Evolutionary conservation across 129 eudicot genomes (phyloP).

Genomic region (Lactuca sativa): DNA sequence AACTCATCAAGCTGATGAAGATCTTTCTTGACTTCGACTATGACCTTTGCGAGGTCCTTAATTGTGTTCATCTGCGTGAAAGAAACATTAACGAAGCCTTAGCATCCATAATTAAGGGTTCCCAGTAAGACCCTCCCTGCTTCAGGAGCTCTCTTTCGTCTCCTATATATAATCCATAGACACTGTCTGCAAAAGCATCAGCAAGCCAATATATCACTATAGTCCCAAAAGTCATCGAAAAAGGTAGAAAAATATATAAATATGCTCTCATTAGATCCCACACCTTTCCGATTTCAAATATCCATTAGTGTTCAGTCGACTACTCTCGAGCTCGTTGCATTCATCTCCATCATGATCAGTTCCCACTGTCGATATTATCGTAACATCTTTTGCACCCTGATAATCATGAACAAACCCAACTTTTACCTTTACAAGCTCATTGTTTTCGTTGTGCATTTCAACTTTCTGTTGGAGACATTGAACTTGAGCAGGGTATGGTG

Average conservation of each 20-base stretch:
- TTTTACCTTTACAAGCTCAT: constrained; percentile 33
- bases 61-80: constrained; percentile 51
- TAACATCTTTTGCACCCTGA: constrained; percentile 47
- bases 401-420: constrained; percentile 45
- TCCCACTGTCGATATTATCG: constrained; percentile 59
- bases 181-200: constrained; percentile 36
- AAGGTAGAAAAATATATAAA: background rate
- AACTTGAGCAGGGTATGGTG: constrained; percentile 60
- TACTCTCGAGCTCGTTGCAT: constrained; percentile 30
- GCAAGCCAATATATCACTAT: background rate
- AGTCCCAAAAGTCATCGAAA: constrained; percentile 1
- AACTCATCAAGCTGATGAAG: constrained; percentile 64
- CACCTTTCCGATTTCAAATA: constrained; percentile 60
- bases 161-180: constrained; percentile 67
- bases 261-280: background rate
- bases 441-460: constrained; percentile 24
- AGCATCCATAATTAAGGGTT: constrained; percentile 43
- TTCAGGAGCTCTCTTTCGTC: constrained; percentile 39
- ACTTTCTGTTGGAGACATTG: constrained; percentile 40
- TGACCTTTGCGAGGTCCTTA: constrained; percentile 40
- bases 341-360: constrained; percentile 28
- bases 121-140: constrained; percentile 41
- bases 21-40: constrained; percentile 54
- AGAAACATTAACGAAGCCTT: constrained; percentile 41
- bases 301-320: constrained; percentile 32